phyloP scores from a whole-genome alignment of 495 filamentous ascomycete species.

The Annulohypoxylon stygium region DNA sequence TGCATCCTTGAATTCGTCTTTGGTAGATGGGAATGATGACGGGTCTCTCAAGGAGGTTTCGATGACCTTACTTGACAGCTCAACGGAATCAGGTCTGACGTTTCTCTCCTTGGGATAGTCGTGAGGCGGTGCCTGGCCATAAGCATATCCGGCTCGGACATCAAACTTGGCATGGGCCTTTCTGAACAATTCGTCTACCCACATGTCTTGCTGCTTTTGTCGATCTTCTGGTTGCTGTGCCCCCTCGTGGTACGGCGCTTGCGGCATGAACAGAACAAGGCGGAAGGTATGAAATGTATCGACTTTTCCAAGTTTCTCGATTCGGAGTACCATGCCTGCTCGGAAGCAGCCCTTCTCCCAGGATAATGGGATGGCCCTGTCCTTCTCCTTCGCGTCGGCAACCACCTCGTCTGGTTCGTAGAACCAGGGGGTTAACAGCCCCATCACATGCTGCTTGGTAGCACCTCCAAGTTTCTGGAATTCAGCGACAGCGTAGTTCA shows the following conservation, averaged over 20 bases:
- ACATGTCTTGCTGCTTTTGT: constrained; percentile 15
- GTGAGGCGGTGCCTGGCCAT: constrained; percentile 7
- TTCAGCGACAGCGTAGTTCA: constrained; percentile 20
- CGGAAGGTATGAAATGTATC: background rate
- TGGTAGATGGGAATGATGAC: background rate
- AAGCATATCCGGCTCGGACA: constrained; percentile 3
- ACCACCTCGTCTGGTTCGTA: constrained; percentile 10
- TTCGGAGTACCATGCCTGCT: constrained; percentile 23
- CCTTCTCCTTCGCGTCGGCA: background rate
- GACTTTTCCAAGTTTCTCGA: background rate
- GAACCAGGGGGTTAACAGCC: constrained; percentile 43
- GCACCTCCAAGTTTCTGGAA: constrained; percentile 10
- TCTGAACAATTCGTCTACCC: constrained; percentile 3
- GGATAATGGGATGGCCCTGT: background rate
- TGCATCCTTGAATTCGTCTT: background rate
- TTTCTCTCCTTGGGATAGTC: background rate
- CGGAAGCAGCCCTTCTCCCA: constrained; percentile 29
- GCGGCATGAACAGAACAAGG: constrained; percentile 28
- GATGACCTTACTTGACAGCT: constrained; percentile 29
- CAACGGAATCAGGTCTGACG: constrained; percentile 29
- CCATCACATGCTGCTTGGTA: constrained; percentile 18
- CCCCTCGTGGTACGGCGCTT: background rate
- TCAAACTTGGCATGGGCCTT: background rate
- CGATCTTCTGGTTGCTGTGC: background rate
- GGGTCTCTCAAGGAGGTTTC: constrained; percentile 13